Percentiles rank a stretch among this genome's conserved stretches.
These are phyloP conservation scores for Calonectria pteridis DNA, from an alignment of 2,329 filamentous ascomycete species.

Conservation along the genomic window DNA sequence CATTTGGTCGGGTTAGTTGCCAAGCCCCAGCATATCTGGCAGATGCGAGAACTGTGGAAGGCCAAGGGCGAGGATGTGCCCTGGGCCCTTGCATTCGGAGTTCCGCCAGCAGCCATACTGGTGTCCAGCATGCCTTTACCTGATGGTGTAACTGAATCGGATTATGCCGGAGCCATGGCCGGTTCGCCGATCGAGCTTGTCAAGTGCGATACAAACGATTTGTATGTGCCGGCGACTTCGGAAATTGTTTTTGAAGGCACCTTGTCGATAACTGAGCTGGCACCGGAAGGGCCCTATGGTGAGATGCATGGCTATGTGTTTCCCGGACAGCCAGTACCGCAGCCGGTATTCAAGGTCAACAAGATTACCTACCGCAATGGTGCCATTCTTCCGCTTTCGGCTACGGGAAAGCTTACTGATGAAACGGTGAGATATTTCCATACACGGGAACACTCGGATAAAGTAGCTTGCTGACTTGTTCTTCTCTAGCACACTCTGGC, in stretches of 20 bases:
- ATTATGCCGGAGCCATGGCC: conserved; percentile 60
- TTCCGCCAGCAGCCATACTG: conserved; percentile 62
- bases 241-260: conserved; percentile 66
- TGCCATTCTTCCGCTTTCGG: conserved; percentile 21
- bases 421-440: not conserved
- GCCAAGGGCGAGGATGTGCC: conserved; percentile 58
- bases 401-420: conserved; percentile 25
- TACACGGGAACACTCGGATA: no score
- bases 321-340: not conserved
- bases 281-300: conserved; percentile 60
- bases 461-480: no score
- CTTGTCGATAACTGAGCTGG: conserved; percentile 57
- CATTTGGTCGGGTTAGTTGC: conserved; percentile 57
- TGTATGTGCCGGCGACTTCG: conserved; percentile 60
- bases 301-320: conserved; percentile 44
- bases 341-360: conserved; percentile 18
- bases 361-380: conserved; percentile 23
- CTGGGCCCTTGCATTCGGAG: conserved; percentile 62
- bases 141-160: conserved; percentile 59
- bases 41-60: conserved; percentile 61
- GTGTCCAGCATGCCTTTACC: conserved; percentile 61
- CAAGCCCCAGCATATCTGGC: conserved; percentile 58
- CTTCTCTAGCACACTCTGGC: not conserved
- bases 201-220: conserved; percentile 64
- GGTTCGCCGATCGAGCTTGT: conserved; percentile 59